phyloP scores from a whole-genome alignment of 2,329 filamentous ascomycete species.

The Xenoacremonium recifei region DNA sequence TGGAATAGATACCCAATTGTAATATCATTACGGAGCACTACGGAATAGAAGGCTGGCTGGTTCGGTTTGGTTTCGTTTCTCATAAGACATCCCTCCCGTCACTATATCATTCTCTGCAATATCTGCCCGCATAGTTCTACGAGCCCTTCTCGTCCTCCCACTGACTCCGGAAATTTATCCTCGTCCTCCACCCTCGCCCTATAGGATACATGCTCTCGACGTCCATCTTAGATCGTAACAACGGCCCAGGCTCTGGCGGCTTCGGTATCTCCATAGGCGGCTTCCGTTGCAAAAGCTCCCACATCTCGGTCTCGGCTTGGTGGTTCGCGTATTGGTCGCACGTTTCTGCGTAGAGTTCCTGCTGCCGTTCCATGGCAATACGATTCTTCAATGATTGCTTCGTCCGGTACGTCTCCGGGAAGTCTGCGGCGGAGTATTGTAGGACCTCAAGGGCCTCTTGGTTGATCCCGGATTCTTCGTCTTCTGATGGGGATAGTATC shows the following conservation, averaged over 20 bases:
- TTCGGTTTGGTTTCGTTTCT: too few relatives aligned
- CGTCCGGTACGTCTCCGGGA: constrained; percentile 36
- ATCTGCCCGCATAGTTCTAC: neutral
- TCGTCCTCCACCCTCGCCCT: constrained; percentile 38
- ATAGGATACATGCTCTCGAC: constrained; percentile 37
- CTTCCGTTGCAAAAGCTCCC: constrained; percentile 41
- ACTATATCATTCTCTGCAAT: neutral
- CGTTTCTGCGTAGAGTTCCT: constrained; percentile 44
- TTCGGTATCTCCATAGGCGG: constrained; percentile 35
- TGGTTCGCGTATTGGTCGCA: constrained; percentile 39
- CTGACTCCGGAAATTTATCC: constrained; percentile 35
- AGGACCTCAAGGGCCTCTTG: constrained; percentile 44
- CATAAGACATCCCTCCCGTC: neutral
- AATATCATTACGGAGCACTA: neutral
- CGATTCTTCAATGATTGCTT: constrained; percentile 35
- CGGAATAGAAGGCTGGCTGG: too few relatives aligned
- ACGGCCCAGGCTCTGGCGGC: constrained; percentile 26
- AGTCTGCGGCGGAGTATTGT: constrained; percentile 38
- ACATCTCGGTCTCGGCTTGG: constrained; percentile 44
- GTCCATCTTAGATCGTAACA: constrained; percentile 27
- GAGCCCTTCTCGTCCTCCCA: too few relatives aligned
- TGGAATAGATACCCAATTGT: neutral
- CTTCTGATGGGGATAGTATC: constrained; percentile 10
- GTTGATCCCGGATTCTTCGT: constrained; percentile 30
- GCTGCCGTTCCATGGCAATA: constrained; percentile 39